Conservation (phyloP, 1,284 basidiomycete species). For the Cyathus olla region DNA sequence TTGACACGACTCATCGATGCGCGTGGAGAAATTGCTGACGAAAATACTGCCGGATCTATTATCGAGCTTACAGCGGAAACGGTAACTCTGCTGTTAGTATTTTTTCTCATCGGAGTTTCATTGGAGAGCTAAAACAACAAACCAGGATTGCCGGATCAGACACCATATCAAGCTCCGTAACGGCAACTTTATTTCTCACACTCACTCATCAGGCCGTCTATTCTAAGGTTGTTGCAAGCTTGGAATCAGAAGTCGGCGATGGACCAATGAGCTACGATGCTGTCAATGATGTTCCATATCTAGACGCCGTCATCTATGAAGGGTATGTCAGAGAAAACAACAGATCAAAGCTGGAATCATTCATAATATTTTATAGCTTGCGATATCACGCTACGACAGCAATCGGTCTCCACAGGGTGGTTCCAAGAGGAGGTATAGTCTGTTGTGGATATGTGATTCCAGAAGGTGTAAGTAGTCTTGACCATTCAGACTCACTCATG, state of each 20-base stretch:
- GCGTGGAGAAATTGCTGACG: neutral
- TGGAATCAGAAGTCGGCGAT: conserved; percentile 20
- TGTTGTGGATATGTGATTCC: conserved; percentile 32
- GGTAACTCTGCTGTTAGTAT: conserved; percentile 38
- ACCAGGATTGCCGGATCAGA: conserved; percentile 38
- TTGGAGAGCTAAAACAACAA: neutral
- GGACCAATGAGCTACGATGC: conserved; percentile 19
- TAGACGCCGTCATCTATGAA: conserved; percentile 45
- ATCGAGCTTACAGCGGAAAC: conserved; percentile 41
- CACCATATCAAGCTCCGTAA: conserved; percentile 41
- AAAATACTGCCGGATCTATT: conserved; percentile 14
- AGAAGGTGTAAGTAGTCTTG: conserved; percentile 27
- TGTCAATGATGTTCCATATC: conserved; percentile 41
- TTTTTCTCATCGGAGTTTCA: neutral
- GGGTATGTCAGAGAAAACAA: conserved; percentile 29
- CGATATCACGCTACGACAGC: conserved; percentile 40
- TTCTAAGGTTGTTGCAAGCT: conserved; percentile 22
- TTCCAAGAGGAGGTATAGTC: conserved; percentile 29
- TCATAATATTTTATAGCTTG: conserved; percentile 18
- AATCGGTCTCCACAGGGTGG: conserved; percentile 40
- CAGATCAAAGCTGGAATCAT: neutral
- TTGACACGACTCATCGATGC: neutral
- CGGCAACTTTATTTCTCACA: conserved; percentile 33
- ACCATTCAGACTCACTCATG: conserved; percentile 4
- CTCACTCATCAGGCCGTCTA: conserved; percentile 30